A percentile compares a stretch with the other conserved stretches of the same genome.
phyloP scores from a whole-genome alignment of 495 filamentous ascomycete species.

The Thermothielavioides terrestris region DNA sequence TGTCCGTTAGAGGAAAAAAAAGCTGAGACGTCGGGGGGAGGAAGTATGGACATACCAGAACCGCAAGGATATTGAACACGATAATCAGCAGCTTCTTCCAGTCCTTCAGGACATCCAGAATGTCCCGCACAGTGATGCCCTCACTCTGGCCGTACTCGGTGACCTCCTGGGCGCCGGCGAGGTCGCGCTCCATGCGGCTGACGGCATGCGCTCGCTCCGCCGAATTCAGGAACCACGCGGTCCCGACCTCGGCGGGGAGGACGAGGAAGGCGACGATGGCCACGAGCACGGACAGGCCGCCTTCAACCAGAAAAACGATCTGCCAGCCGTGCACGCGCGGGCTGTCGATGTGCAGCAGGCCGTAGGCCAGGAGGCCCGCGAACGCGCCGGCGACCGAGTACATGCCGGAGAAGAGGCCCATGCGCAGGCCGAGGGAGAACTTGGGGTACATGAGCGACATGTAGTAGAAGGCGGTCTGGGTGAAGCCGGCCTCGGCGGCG shows the following conservation, averaged over 20 bases:
- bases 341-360: conserved; percentile 43
- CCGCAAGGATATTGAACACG: conserved; percentile 16
- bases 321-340: conserved; percentile 42
- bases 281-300: conserved; percentile 36
- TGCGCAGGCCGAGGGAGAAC: conserved; percentile 50
- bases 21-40: background rate
- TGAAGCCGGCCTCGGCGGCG: conserved; percentile 51
- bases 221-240: conserved; percentile 22
- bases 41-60: conserved; percentile 5
- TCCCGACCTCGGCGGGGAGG: conserved; percentile 40
- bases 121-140: conserved; percentile 4
- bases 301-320: conserved; percentile 49
- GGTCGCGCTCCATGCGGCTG: conserved; percentile 28
- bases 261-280: conserved; percentile 53
- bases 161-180: conserved; percentile 14
- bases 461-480: conserved; percentile 48
- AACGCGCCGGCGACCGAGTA: conserved; percentile 49
- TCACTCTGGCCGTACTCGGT: conserved; percentile 6
- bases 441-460: conserved; percentile 54
- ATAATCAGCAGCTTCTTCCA: conserved; percentile 20
- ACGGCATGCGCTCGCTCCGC: conserved; percentile 21
- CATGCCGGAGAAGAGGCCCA: conserved; percentile 50
- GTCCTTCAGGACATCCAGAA: conserved; percentile 14
- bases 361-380: conserved; percentile 50
- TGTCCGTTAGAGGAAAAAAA: background rate